Conservation (phyloP, 345 rosid genomes). For the Salix udensis region DNA sequence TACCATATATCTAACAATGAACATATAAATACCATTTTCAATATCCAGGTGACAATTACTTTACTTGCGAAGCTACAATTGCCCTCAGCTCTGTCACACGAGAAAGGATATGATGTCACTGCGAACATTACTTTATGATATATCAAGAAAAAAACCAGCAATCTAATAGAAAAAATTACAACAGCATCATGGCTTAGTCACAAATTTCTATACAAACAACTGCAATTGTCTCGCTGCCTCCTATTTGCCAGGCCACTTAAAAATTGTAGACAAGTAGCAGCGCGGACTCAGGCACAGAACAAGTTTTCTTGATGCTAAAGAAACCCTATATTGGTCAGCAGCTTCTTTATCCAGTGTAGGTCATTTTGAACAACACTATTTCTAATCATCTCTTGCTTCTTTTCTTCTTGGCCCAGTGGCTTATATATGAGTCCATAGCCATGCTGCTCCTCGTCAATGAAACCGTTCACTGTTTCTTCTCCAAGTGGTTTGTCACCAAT, state of each 20-base stretch:
- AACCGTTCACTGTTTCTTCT: slow-evolving; percentile 11
- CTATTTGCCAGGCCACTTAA: neutral
- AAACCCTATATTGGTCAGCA: slow-evolving; percentile 51
- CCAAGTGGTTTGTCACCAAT: neutral
- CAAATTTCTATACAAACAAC: neutral
- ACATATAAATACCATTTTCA: neutral
- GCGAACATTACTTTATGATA: neutral
- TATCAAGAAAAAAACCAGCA: neutral
- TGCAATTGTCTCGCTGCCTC: neutral
- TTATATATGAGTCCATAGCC: slow-evolving; percentile 9
- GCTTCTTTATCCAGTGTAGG: slow-evolving; percentile 65
- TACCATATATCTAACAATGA: too few species aligned
- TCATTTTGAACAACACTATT: slow-evolving; percentile 38
- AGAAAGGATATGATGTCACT: neutral
- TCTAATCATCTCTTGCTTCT: slow-evolving; percentile 16
- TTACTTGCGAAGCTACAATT: neutral
- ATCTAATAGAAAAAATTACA: neutral
- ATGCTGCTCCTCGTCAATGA: slow-evolving; percentile 13
- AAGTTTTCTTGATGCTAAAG: slow-evolving; percentile 17
- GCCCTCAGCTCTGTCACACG: neutral
- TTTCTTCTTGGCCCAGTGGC: slow-evolving; percentile 21
- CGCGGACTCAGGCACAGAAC: slow-evolving; percentile 3
- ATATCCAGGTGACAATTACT: neutral
- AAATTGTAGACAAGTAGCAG: neutral
- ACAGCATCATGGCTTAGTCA: neutral